Conservation (phyloP, 2,329 filamentous ascomycete genomes). For the Xylaria multiplex region DNA sequence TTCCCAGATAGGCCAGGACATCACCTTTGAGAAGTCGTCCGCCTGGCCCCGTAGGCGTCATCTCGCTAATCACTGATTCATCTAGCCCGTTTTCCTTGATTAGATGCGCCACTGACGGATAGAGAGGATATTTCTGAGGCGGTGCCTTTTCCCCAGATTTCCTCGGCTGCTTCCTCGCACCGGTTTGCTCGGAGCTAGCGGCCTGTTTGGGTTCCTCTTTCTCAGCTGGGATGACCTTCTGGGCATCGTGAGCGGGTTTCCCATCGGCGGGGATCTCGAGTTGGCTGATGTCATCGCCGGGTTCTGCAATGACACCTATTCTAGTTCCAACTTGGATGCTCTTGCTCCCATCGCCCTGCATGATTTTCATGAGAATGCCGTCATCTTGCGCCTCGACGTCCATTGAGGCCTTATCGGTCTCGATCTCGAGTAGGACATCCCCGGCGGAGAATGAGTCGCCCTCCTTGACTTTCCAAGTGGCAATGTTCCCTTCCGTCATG, state of each 20-base stretch:
- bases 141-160: slow-evolving; percentile 60
- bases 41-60: slow-evolving; percentile 86
- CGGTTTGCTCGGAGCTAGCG: slow-evolving; percentile 50
- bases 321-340: slow-evolving; percentile 79
- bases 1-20: slow-evolving; percentile 87
- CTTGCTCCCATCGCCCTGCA: slow-evolving; percentile 77
- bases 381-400: slow-evolving; percentile 94
- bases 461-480: slow-evolving; percentile 86
- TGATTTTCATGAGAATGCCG: slow-evolving; percentile 85
- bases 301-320: slow-evolving; percentile 85
- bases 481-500: slow-evolving; percentile 93
- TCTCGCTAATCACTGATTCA: slow-evolving; percentile 79
- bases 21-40: slow-evolving; percentile 95
- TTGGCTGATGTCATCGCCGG: slow-evolving; percentile 78
- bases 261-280: slow-evolving; percentile 81
- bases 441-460: slow-evolving; percentile 84
- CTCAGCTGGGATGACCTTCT: slow-evolving; percentile 44
- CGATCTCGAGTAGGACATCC: slow-evolving; percentile 89
- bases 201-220: slow-evolving; percentile 45
- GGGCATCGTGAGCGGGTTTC: slow-evolving; percentile 54
- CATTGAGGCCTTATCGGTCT: slow-evolving; percentile 95
- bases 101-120: slow-evolving; percentile 85
- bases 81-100: slow-evolving; percentile 82
- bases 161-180: slow-evolving; percentile 46
- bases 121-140: slow-evolving; percentile 76